These are phyloP conservation scores for Serpula lacrymans DNA, from an alignment of 768 basidiomycete species.

Conservation along the genomic window DNA sequence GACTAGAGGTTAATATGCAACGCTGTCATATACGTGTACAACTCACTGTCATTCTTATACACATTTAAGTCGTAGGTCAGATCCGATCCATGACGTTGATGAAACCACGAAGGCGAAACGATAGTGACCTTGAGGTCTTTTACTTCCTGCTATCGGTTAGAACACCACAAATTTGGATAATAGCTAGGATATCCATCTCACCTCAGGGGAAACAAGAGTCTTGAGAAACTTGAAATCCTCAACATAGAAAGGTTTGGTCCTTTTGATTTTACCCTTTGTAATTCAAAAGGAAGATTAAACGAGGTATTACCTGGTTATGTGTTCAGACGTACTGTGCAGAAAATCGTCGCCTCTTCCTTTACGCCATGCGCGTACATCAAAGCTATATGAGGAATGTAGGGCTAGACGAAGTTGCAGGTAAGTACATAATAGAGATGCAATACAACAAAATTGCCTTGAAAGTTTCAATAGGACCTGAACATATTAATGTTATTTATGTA, in stretches of 20 bases:
- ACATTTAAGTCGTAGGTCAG: slow-evolving; percentile 53
- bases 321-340: slow-evolving; percentile 40
- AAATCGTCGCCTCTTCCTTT: slow-evolving; percentile 35
- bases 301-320: too few species aligned
- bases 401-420: slow-evolving; percentile 14
- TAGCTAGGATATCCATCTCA: slow-evolving; percentile 14
- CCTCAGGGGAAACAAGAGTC: slow-evolving; percentile 52
- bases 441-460: slow-evolving; percentile 41
- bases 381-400: slow-evolving; percentile 45
- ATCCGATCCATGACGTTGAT: slow-evolving; percentile 62
- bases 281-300: too few species aligned
- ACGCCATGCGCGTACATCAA: slow-evolving; percentile 40
- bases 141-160: slow-evolving; percentile 43
- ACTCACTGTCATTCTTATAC: slow-evolving; percentile 56
- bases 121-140: slow-evolving; percentile 68
- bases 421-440: too few species aligned
- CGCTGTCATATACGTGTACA: slow-evolving; percentile 1
- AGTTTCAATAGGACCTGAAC: slow-evolving; percentile 40
- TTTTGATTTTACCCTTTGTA: slow-evolving; percentile 66
- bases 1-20: too few species aligned
- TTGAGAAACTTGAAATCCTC: slow-evolving; percentile 64
- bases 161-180: slow-evolving; percentile 5
- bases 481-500: slow-evolving; percentile 5
- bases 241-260: slow-evolving; percentile 58
- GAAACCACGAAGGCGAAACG: slow-evolving; percentile 71